Percentiles rank a stretch among this genome's conserved stretches.
phyloP scores from a whole-genome alignment of 1,284 basidiomycete species.

The Papiliotrema flavescens region DNA sequence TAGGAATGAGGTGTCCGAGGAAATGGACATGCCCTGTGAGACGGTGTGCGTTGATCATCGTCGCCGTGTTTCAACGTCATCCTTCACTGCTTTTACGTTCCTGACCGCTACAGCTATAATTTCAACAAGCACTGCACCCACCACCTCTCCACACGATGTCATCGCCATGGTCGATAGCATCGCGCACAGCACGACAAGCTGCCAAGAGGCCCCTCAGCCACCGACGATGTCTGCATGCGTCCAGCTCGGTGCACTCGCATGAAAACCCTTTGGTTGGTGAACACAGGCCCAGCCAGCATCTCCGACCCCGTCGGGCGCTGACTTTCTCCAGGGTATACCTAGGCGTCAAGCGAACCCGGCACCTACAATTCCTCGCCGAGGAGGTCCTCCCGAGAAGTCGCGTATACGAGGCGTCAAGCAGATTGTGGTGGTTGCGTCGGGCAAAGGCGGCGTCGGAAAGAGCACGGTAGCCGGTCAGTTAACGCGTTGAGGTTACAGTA shows the following conservation, averaged over 20 bases:
- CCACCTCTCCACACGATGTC: no score
- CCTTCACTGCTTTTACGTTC: background rate
- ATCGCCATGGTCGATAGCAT: no score
- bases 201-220: background rate
- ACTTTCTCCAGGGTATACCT: slow-evolving; percentile 39
- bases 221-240: background rate
- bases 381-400: slow-evolving; percentile 51
- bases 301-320: background rate
- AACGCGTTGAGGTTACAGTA: background rate
- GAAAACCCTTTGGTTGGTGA: slow-evolving; percentile 39
- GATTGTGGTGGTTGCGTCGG: slow-evolving; percentile 83
- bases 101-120: background rate
- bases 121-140: no score
- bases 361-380: slow-evolving; percentile 46
- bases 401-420: slow-evolving; percentile 54
- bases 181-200: no score
- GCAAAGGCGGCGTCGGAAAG: slow-evolving; percentile 97
- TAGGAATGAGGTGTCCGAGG: no score
- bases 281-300: background rate
- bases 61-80: no score
- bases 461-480: slow-evolving; percentile 79
- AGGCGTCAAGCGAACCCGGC: slow-evolving; percentile 41
- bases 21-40: no score
- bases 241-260: slow-evolving; percentile 17
- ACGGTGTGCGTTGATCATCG: no score